Conservation (phyloP, 257 asterid genomes). For the Solanum gandarillasii region DNA sequence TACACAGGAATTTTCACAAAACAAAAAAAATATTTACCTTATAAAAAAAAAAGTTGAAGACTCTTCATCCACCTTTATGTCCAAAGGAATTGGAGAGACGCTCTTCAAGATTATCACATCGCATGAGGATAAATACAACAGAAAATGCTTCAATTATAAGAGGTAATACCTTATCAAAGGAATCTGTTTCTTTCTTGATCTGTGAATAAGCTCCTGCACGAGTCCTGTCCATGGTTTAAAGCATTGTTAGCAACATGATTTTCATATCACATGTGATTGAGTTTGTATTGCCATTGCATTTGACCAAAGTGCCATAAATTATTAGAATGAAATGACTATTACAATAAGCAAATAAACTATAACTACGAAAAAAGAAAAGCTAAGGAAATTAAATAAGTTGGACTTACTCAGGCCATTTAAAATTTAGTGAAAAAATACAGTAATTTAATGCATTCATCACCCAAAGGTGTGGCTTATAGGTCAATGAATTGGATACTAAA, state of each 20-base stretch:
- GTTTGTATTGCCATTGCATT: not conserved
- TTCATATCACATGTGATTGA: not conserved
- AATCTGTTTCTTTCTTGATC: conserved; percentile 47
- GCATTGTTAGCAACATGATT: not conserved
- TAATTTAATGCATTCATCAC: not conserved
- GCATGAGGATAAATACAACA: not conserved
- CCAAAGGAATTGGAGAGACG: not conserved
- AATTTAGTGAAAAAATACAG: not conserved
- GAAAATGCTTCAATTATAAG: not conserved
- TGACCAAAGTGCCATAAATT: not conserved
- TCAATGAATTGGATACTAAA: not conserved
- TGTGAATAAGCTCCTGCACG: conserved; percentile 18
- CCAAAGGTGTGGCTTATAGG: not conserved
- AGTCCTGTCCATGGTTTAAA: conserved; percentile 38
- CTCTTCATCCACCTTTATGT: not conserved
- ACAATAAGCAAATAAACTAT: not conserved
- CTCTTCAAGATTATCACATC: not conserved
- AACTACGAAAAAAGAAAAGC: not conserved
- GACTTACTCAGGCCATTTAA: not conserved
- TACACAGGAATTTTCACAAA: not conserved
- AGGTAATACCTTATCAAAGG: conserved; percentile 77
- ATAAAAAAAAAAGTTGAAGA: not conserved
- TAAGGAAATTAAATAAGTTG: not conserved
- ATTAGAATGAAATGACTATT: not conserved
- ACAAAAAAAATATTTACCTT: not conserved